These are phyloP conservation scores for Capsicum pubescens DNA, from an alignment of 257 asterid genomes.

Conservation along the genomic window DNA sequence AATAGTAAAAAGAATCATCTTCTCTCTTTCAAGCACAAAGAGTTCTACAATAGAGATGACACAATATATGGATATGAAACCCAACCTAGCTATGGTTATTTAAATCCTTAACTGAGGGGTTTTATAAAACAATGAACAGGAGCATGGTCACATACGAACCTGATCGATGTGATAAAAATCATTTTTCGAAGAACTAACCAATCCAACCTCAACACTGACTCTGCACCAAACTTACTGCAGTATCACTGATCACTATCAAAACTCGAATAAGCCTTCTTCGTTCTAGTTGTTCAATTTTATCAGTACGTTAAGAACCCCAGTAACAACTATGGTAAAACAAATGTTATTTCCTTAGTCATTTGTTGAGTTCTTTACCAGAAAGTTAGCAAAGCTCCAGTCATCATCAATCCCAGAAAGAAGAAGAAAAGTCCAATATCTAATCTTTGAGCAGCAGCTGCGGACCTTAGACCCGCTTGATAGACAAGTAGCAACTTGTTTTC, in stretches of 20 bases:
- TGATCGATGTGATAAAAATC: neutral
- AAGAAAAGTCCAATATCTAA: neutral
- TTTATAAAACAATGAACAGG: neutral
- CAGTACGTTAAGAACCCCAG: neutral
- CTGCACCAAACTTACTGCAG: neutral
- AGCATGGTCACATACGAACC: neutral
- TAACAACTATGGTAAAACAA: neutral
- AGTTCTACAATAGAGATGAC: neutral
- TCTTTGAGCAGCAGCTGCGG: too few relatives aligned
- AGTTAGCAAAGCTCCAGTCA: neutral
- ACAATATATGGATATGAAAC: neutral
- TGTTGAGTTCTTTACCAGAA: neutral
- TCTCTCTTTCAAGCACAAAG: slow-evolving; percentile 10
- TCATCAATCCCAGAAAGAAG: neutral
- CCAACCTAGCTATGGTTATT: neutral
- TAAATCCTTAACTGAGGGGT: neutral
- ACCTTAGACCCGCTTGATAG: slow-evolving; percentile 95
- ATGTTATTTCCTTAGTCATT: neutral
- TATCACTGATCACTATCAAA: neutral
- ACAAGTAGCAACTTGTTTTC: slow-evolving; percentile 84
- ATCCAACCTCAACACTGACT: neutral
- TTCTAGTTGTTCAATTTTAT: neutral
- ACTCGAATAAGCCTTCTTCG: neutral
- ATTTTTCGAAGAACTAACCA: neutral
- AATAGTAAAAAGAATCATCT: neutral